These are phyloP conservation scores for Elsinoe perseae DNA, from an alignment of 2,329 filamentous ascomycete species.

Conservation along the genomic window DNA sequence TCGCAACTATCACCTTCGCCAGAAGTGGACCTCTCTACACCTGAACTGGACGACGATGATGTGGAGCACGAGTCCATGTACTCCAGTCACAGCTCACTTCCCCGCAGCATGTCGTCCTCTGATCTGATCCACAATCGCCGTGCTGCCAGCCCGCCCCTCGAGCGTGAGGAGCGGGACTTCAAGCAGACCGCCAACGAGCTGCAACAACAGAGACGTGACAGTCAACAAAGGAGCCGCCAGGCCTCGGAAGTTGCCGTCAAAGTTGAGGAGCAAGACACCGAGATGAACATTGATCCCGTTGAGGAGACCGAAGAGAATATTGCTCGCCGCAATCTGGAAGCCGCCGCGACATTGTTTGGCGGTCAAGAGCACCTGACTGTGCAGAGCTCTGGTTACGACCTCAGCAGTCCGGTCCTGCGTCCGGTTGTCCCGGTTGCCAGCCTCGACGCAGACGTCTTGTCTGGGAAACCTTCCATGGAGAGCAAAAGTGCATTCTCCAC, in stretches of 20 bases:
- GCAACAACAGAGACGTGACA: constrained; percentile 44
- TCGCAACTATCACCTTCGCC: constrained; percentile 77
- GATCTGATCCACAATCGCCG: constrained; percentile 54
- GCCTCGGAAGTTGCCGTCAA: constrained; percentile 25
- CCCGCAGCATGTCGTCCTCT: constrained; percentile 31
- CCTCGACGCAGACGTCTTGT: constrained; percentile 12
- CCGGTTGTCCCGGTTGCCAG: constrained; percentile 24
- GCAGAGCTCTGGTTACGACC: constrained; percentile 33
- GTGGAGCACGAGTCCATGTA: constrained; percentile 55
- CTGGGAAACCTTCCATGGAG: neutral
- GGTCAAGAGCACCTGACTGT: constrained; percentile 40
- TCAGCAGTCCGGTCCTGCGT: constrained; percentile 42
- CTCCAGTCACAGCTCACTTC: constrained; percentile 38
- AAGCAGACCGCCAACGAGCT: constrained; percentile 88
- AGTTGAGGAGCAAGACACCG: constrained; percentile 25
- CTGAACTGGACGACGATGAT: constrained; percentile 69
- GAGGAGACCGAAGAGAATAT: constrained; percentile 42
- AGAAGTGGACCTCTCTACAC: constrained; percentile 82
- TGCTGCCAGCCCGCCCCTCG: constrained; percentile 77
- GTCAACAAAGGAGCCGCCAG: constrained; percentile 34
- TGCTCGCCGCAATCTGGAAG: constrained; percentile 44
- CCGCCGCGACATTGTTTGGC: constrained; percentile 44
- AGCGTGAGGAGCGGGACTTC: constrained; percentile 94
- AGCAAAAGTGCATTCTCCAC: constrained; percentile 17
- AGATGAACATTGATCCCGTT: constrained; percentile 31